Evolutionary conservation across 2,329 filamentous ascomycete species (phyloP).

Genomic region (Drechslerella coelobrocha): DNA sequence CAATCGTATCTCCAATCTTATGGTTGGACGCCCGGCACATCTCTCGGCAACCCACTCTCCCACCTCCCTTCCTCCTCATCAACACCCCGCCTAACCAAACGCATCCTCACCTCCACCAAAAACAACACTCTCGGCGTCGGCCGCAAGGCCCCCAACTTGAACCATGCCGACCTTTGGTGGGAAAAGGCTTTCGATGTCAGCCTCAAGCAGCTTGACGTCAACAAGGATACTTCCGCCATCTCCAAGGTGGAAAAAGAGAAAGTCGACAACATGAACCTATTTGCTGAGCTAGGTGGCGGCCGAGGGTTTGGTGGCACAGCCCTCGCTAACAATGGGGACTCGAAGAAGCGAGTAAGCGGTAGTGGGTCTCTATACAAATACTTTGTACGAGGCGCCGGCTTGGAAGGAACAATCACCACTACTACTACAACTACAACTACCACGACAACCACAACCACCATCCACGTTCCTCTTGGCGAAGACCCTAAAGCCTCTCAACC

Average conservation of each 20-base stretch:
- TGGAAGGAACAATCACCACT: conserved; percentile 35
- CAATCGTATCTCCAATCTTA: conserved; percentile 49
- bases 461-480: neutral
- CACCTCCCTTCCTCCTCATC: conserved; percentile 23
- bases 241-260: conserved; percentile 14
- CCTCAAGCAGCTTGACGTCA: conserved; percentile 44
- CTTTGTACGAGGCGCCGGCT: conserved; percentile 32
- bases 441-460: neutral
- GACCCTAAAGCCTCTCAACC: neutral
- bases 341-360: conserved; percentile 20
- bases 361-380: conserved; percentile 32
- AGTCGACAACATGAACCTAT: conserved; percentile 48
- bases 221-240: conserved; percentile 33
- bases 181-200: conserved; percentile 49
- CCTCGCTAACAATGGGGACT: neutral
- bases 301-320: conserved; percentile 39
- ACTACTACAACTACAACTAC: conserved; percentile 1
- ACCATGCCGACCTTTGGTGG: conserved; percentile 50
- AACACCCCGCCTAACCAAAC: conserved; percentile 38
- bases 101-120: conserved; percentile 42
- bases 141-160: conserved; percentile 43
- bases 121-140: conserved; percentile 49
- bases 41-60: conserved; percentile 46
- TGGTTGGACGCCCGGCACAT: conserved; percentile 46
- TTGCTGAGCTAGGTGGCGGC: conserved; percentile 37